Evolutionary conservation across 768 basidiomycete species (phyloP), one percentile per base, ranked within the genome.

Genomic region (Serpula lacrymans): DNA sequence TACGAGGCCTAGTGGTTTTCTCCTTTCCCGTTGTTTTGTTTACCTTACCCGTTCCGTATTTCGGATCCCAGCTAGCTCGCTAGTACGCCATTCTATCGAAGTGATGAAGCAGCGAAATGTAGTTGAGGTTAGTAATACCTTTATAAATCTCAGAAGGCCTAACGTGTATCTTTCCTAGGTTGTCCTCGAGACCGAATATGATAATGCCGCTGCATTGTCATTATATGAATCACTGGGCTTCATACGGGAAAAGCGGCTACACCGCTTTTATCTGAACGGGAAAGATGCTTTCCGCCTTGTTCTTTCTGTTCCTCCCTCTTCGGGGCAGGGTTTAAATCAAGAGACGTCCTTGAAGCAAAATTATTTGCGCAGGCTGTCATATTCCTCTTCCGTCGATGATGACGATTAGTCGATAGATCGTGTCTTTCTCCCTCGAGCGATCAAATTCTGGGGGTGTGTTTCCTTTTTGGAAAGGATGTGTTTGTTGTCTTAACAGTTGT

Each of bases 181-280:
- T 53, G 82, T 92, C 10, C 82, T 98, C 43, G 96, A 98, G 67
- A 98, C 96, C 4, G 96, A 99, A 64, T 87, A 75, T 58, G 95
- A 98, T 65, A 98, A 98, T 62, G 64, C 70, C 32, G 80, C 91
- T 6, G 93, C 94, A 0, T 75, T 98, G 12, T 80, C 86, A 3
- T 70, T 99, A 10, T 98, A 98, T 65, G 86, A 87, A 45, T 83
- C 85, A 6, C 75, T 98, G 31, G 96, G 96, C 0, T 99, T 99
- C 65, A 87, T 97, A 18, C 81, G 90, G 29, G 94, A 97, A 69
- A 98, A 98, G 59, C 82, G 94, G 4, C 72, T 99, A 13, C 83
- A 85, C 58, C 79, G 96, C 1, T 99, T 98, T 66, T 98, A 99
- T 55, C 78, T 98, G 50, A 99, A 96, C 57, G 91, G 90, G 33